A percentile compares a stretch with the other conserved stretches of the same genome.
Evolutionary conservation across 257 asterid species (phyloP).

Genomic region (Parsonsia alboflavescens): DNA sequence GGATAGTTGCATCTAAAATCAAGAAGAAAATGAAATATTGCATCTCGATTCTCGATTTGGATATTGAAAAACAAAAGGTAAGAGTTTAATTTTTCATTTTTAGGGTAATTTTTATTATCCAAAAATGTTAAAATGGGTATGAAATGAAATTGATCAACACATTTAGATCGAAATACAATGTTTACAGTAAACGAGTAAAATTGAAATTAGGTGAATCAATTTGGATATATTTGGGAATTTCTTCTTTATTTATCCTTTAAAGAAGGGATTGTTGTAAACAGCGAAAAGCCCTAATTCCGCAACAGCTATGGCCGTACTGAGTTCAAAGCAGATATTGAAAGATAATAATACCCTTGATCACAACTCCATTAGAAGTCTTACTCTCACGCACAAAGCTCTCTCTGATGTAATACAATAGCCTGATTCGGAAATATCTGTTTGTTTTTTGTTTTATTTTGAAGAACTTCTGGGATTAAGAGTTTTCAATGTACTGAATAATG

Average conservation of each 20-base stretch:
- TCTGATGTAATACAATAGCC: constrained; percentile 51
- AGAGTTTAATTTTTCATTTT: no score
- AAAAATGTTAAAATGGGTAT: no score
- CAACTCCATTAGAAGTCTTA: constrained; percentile 50
- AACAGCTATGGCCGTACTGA: constrained; percentile 49
- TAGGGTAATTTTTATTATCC: no score
- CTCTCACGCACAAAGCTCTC: constrained; percentile 81
- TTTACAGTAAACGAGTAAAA: no score
- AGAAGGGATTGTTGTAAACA: constrained; percentile 17
- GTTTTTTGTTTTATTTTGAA: neutral
- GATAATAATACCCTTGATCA: constrained; percentile 52
- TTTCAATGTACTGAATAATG: neutral
- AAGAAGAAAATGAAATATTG: no score
- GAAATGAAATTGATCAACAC: no score
- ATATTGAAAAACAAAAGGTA: no score
- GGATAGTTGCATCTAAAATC: no score
- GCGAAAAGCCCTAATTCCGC: constrained; percentile 30
- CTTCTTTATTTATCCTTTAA: neutral
- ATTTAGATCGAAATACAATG: no score
- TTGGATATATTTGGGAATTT: no score
- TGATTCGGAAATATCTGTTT: neutral
- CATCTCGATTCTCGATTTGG: no score
- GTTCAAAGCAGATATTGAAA: constrained; percentile 60
- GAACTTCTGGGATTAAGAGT: neutral
- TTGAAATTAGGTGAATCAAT: no score